Conservation (phyloP, 192 early-diverging fungal species). For the Obelidium mucronatum region DNA sequence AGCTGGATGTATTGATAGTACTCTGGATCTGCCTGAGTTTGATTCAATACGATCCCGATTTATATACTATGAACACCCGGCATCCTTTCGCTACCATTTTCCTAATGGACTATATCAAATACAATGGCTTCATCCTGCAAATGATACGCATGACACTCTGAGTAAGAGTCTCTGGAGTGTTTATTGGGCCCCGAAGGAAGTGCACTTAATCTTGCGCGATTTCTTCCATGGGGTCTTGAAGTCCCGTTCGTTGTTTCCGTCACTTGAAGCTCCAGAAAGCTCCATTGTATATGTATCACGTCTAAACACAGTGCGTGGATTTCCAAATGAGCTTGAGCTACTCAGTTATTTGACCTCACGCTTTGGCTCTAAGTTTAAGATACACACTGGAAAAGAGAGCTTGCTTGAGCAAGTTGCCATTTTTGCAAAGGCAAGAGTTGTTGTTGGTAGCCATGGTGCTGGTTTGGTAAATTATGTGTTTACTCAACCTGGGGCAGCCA, state of each 20-base stretch:
- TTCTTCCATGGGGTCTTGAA: constrained; percentile 21
- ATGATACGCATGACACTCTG: constrained; percentile 6
- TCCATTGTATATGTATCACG: constrained; percentile 14
- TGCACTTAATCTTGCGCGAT: not conserved
- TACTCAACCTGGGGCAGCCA: constrained; percentile 8
- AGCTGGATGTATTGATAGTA: not conserved
- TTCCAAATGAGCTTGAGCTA: constrained; percentile 23
- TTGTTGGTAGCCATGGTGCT: constrained; percentile 29
- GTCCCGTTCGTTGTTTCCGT: not conserved
- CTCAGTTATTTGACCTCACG: not conserved
- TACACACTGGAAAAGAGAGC: constrained; percentile 18
- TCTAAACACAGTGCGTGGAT: constrained; percentile 7
- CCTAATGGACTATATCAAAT: not conserved
- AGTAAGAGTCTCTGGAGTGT: constrained; percentile 12
- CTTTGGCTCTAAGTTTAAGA: constrained; percentile 5
- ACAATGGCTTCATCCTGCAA: constrained; percentile 19
- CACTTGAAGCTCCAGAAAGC: not conserved
- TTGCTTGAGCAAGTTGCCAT: constrained; percentile 11
- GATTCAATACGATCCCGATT: not conserved
- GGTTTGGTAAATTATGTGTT: constrained; percentile 28
- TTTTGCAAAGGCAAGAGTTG: constrained; percentile 23
- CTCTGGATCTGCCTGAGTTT: constrained; percentile 13
- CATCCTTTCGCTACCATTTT: constrained; percentile 2
- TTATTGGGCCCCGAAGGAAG: constrained; percentile 29
- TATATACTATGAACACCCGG: constrained; percentile 1